phyloP scores from a whole-genome alignment of 345 rosid species.

The Ailanthus altissimus region DNA sequence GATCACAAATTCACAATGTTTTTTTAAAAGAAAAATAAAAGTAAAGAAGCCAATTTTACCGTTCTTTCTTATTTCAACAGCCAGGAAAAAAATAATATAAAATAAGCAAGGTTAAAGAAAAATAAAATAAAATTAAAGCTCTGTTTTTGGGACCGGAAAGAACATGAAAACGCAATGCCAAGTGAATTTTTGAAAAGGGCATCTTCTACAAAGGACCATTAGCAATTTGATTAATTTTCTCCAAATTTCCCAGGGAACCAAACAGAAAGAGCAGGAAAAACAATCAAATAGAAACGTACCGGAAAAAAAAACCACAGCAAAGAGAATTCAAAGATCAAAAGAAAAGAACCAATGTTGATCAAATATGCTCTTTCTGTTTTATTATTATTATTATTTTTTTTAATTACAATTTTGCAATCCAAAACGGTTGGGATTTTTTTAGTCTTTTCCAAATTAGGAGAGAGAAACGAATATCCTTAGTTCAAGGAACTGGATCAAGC shows the following conservation, averaged over 20 bases:
- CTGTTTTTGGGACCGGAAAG: neutral
- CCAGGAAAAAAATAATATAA: neutral
- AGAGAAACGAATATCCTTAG: slow-evolving; percentile 40
- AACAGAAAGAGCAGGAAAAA: neutral
- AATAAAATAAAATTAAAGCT: neutral
- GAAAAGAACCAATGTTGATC: neutral
- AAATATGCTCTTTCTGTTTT: too few species aligned
- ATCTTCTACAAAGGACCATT: slow-evolving; percentile 10
- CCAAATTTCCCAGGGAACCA: slow-evolving; percentile 16
- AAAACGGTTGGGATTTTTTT: slow-evolving; percentile 7
- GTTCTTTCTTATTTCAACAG: neutral
- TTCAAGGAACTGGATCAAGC: slow-evolving; percentile 18
- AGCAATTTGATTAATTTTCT: neutral
- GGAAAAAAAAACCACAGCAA: neutral
- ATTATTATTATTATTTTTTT: too few species aligned
- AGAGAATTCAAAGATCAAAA: neutral
- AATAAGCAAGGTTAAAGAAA: neutral
- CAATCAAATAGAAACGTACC: neutral
- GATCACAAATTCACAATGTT: neutral
- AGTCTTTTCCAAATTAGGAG: neutral
- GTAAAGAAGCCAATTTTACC: neutral
- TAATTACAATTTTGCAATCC: neutral
- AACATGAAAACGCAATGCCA: neutral
- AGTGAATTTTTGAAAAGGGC: neutral
- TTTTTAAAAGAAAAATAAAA: neutral